Base-by-base conservation (phyloP, 2,329 filamentous ascomycete species). In the Colletotrichum eleusines region DNA sequence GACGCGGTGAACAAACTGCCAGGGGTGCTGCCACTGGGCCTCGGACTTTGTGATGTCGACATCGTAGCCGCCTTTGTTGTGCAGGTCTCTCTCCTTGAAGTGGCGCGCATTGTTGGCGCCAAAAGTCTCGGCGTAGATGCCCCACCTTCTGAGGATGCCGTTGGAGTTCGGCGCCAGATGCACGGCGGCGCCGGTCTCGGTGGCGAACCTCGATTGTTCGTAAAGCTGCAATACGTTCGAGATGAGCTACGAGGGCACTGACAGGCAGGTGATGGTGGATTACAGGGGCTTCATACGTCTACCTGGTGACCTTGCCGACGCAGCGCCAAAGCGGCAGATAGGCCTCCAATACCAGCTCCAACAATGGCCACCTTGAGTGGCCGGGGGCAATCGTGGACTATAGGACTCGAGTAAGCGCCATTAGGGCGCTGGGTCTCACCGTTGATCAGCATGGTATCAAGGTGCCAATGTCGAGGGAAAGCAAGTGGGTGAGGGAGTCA, bases 131-230 rank as follows among this genome's bases (percentile, higher is more conserved):
- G 81, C 79, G 0, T 74, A 74, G 23, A 84, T 77, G 2, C 81
- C 82, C 72, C 80, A 79, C 54, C 77, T 76, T 8, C 79, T 78
- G 14, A 92, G 79, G 2, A 91, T 77, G 0, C 87, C 87, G 76
- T 90, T 89, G 2, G 84, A 81, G 74, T 92, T 92, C 0, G 90
- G 88, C 0, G 87, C 85, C 5, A 91, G 76, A 74, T 91, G 88
- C n/a, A 91, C 84, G 0, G 89, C 89, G 3, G 89, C 89, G 0
- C 89, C 89, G 1, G 83, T 79, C 76, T 91, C 89, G 61, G 81
- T 85, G 20, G 85, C 84, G 42, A 90, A 85, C 1, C 80, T 80
- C 0, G 88, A 89, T 75, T 88, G 84, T 73, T 91, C 88, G 60
- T 84, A 86, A 0, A 90, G 70, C 84, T 88, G 28, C 53, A 53